Conservation (phyloP, 2,329 filamentous ascomycete genomes). For the Talaromyces sp. region DNA sequence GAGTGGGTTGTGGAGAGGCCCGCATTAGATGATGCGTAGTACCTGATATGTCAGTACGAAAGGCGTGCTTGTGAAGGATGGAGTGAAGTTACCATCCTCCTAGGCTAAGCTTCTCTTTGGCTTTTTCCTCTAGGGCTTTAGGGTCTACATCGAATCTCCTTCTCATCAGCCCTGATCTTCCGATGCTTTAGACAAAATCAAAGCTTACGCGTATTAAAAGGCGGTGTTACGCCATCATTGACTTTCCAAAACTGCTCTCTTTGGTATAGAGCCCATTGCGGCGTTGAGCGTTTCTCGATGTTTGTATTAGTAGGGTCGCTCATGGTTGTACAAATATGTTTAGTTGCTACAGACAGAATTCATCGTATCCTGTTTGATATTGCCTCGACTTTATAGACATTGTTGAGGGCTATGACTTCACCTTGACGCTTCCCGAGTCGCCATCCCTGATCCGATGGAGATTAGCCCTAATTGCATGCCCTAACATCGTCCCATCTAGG, state of each 20-base stretch:
- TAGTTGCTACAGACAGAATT: no score
- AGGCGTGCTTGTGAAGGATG: no score
- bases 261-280: conserved; percentile 55
- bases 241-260: conserved; percentile 54
- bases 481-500: not conserved
- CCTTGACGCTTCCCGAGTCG: conserved; percentile 22
- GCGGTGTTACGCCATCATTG: conserved; percentile 49
- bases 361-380: not conserved
- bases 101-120: conserved; percentile 54
- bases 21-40: conserved; percentile 38
- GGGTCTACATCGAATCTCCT: conserved; percentile 38
- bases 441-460: conserved; percentile 13
- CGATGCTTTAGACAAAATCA: not conserved
- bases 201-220: conserved; percentile 51
- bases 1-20: conserved; percentile 44
- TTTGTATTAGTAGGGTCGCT: conserved; percentile 53
- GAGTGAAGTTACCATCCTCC: conserved; percentile 49
- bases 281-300: conserved; percentile 48
- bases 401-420: conserved; percentile 27
- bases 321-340: conserved; percentile 17
- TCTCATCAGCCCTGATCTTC: not conserved
- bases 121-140: conserved; percentile 56
- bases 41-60: conserved; percentile 20
- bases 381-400: not conserved
- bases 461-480: not conserved